These are phyloP conservation scores for Glaciozyma antarctica DNA, from an alignment of 768 basidiomycete genomes.

Conservation along the genomic window DNA sequence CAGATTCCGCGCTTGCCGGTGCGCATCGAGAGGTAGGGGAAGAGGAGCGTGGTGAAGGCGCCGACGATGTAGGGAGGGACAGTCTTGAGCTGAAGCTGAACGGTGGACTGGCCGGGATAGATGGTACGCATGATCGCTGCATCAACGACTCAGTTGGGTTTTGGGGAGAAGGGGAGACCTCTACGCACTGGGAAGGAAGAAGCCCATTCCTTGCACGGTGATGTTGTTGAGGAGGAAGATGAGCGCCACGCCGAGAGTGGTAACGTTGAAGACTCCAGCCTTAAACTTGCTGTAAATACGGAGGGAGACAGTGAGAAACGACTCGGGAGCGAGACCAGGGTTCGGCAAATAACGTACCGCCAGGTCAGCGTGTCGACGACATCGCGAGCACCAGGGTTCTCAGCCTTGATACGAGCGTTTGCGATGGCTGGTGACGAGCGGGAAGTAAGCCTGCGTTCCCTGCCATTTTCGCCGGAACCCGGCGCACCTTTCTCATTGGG, in stretches of 20 bases:
- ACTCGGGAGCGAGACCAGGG: too few relatives aligned
- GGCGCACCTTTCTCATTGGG: conserved; percentile 22
- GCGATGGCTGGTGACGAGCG: conserved; percentile 2
- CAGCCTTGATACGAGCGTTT: conserved; percentile 31
- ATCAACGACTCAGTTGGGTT: too few relatives aligned
- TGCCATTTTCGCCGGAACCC: too few relatives aligned
- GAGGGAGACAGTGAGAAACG: neutral
- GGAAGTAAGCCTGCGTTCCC: too few relatives aligned
- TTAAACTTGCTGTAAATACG: too few relatives aligned
- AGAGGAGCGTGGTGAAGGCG: conserved; percentile 21
- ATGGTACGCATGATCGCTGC: conserved; percentile 34
- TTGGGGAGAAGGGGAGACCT: too few relatives aligned
- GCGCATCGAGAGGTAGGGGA: conserved; percentile 32
- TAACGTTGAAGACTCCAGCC: conserved; percentile 13
- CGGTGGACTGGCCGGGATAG: conserved; percentile 29
- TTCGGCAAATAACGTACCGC: conserved; percentile 12
- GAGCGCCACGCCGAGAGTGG: conserved; percentile 22
- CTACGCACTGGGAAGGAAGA: conserved; percentile 2
- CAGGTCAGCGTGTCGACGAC: conserved; percentile 32
- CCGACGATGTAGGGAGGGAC: conserved; percentile 26
- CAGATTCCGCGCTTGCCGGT: conserved; percentile 22
- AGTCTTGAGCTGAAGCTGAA: conserved; percentile 30
- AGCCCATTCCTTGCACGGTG: conserved; percentile 17
- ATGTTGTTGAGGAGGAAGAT: conserved; percentile 37
- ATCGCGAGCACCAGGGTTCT: conserved; percentile 29